Conservation (phyloP, 1,284 basidiomycete species). For the Ustilago nuda region DNA sequence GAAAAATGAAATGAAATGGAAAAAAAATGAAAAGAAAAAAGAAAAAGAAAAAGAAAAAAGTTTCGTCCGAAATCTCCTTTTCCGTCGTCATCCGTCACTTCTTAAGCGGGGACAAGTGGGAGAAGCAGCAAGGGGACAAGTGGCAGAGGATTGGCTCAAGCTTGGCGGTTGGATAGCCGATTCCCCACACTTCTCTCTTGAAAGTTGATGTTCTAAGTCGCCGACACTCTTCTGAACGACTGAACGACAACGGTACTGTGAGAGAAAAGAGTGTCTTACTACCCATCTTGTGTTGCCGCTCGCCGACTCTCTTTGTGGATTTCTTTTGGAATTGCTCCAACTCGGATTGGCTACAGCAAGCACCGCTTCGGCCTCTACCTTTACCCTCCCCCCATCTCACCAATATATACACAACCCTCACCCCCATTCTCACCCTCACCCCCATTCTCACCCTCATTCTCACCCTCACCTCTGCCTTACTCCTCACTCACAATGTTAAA, state of each 20-base stretch:
- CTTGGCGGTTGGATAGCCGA: conserved; percentile 21
- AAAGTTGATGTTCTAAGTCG: conserved; percentile 8
- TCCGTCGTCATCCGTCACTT: conserved; percentile 23
- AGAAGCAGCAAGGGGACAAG: not conserved
- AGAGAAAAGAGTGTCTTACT: no score
- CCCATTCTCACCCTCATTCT: not conserved
- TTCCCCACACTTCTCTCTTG: conserved; percentile 13
- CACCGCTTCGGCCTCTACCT: no score
- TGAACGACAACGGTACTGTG: no score
- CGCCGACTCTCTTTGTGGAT: not conserved
- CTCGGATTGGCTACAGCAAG: conserved; percentile 4
- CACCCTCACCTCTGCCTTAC: not conserved
- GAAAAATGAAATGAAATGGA: no score
- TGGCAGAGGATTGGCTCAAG: not conserved
- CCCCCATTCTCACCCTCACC: not conserved
- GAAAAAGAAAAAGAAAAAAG: not conserved
- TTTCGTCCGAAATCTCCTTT: conserved; percentile 17
- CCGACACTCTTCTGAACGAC: not conserved
- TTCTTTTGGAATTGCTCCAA: conserved; percentile 1
- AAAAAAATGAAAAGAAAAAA: not conserved
- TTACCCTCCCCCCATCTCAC: not conserved
- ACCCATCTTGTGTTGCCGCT: not conserved
- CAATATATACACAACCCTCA: not conserved
- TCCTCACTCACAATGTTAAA: conserved; percentile 30
- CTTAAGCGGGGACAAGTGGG: not conserved